Base-by-base conservation (phyloP, 768 basidiomycete genomes). In the Exidia glandulosa region DNA sequence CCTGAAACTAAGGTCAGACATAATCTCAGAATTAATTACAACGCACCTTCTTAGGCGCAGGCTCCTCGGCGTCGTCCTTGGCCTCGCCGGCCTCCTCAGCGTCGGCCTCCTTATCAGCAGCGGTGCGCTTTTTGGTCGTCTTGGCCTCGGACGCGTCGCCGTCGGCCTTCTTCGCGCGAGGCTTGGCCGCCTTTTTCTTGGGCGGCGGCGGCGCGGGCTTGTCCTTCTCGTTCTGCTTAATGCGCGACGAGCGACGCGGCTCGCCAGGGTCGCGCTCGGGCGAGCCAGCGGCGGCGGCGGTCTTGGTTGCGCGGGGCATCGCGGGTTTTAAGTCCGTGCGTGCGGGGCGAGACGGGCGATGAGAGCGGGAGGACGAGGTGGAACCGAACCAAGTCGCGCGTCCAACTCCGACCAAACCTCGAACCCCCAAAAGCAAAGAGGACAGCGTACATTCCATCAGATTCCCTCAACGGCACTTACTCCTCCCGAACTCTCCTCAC, bases 221-320 rank as follows among this genome's bases (percentile, higher is more conserved):
- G 58, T 69, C 71, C n/a, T 67, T 63, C 55, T 69, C 72, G 27
- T 74, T 70, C n/a, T 71, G 68, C 59, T 73, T 75, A 34, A 85
- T 78, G 57, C 85, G 72, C 16, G 77, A 75, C 3, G 85, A 87
- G 59, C 85, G 76, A 61, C 84, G 75, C 9, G 80, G 78, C 47
- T 78, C 74, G 47, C 73, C 72, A 33, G 72, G 63, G 55, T 70
- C 70, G 60, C 70, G 61, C 47, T 67, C 59, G 4, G 71, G 70
- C 59, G 62, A 30, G 23, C 75, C 66, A 61, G 63, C 57, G 27
- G 57, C 61, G 41, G 59, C 63, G 13, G 64, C 56, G 32, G 62
- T 60, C 45, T 33, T 60, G 19, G 56, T 30, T 32, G 59, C 31
- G 45, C 50, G 62, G 31, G 37, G 59, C 62, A 56, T 60, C 57